Conservation (phyloP, 805 yeast species). For the Saturnispora gosingensis region DNA sequence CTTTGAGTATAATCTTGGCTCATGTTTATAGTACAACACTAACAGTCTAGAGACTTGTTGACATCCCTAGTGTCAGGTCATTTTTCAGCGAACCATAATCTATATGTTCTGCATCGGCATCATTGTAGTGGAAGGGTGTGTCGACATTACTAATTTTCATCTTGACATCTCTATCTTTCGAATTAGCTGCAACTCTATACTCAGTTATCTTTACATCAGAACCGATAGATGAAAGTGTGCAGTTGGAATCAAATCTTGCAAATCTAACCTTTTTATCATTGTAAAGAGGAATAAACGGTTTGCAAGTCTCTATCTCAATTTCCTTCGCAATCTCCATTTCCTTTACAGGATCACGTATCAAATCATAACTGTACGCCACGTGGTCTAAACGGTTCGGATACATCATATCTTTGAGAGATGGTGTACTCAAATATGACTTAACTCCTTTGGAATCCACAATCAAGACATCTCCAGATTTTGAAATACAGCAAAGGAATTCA, state of each 20-base stretch:
- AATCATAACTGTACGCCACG: neutral
- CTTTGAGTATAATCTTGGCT: neutral
- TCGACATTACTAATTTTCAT: neutral
- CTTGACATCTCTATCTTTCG: neutral
- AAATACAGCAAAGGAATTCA: constrained; percentile 17
- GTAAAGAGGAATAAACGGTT: constrained; percentile 23
- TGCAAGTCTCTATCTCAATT: constrained; percentile 49
- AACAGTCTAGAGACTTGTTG: neutral
- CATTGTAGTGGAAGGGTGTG: neutral
- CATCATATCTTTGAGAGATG: constrained; percentile 15
- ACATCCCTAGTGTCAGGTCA: neutral
- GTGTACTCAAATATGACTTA: neutral
- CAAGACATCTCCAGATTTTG: constrained; percentile 18
- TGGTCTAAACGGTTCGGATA: neutral
- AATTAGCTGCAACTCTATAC: constrained; percentile 2
- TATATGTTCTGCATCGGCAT: neutral
- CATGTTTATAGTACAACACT: neutral
- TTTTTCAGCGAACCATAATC: neutral
- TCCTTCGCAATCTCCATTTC: constrained; percentile 2
- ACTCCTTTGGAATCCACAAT: constrained; percentile 11
- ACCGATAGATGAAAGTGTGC: neutral
- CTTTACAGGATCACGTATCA: neutral
- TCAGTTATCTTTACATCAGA: neutral
- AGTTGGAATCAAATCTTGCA: constrained; percentile 10
- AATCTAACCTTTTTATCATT: constrained; percentile 20